Evolutionary conservation across 352 stramenopile species (phyloP).

Genomic region (Pythium vanterpoolii): DNA sequence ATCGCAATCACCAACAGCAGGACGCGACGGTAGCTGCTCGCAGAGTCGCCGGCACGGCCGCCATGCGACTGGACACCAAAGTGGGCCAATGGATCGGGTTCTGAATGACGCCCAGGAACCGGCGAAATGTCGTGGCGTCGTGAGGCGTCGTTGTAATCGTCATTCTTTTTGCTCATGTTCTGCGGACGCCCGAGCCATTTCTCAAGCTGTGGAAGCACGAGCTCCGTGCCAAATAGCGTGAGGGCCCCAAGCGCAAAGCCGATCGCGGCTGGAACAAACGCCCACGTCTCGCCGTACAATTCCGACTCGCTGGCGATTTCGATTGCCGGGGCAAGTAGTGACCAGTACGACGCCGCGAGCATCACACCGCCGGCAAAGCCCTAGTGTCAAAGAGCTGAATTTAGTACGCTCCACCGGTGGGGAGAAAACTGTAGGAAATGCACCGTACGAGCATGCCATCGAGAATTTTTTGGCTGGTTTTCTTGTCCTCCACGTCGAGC

Average conservation of each 20-base stretch:
- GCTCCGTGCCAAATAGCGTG: conserved; percentile 75
- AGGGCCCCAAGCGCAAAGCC: conserved; percentile 77
- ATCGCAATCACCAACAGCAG: conserved; percentile 88
- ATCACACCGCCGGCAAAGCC: conserved; percentile 90
- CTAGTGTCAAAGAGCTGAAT: too few relatives aligned
- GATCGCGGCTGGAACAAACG: conserved; percentile 80
- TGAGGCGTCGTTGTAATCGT: conserved; percentile 27
- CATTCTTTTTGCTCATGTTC: conserved; percentile 53
- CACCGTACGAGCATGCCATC: conserved; percentile 66
- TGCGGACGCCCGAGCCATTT: conserved; percentile 36
- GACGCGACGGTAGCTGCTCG: conserved; percentile 56
- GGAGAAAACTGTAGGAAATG: neutral
- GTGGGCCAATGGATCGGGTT: conserved; percentile 28
- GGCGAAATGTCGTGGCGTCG: conserved; percentile 12
- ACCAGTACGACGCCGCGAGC: conserved; percentile 90
- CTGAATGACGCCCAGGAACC: neutral
- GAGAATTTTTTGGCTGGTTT: conserved; percentile 76
- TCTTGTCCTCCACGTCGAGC: conserved; percentile 73
- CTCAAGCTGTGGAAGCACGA: conserved; percentile 57
- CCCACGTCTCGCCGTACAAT: conserved; percentile 73
- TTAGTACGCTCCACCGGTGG: neutral
- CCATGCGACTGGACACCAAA: conserved; percentile 25
- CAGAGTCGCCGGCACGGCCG: neutral
- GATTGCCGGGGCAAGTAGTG: conserved; percentile 78
- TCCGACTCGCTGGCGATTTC: conserved; percentile 83